Base-by-base conservation (phyloP, 192 early-diverging fungal species). In the Funneliformis geosporum region DNA sequence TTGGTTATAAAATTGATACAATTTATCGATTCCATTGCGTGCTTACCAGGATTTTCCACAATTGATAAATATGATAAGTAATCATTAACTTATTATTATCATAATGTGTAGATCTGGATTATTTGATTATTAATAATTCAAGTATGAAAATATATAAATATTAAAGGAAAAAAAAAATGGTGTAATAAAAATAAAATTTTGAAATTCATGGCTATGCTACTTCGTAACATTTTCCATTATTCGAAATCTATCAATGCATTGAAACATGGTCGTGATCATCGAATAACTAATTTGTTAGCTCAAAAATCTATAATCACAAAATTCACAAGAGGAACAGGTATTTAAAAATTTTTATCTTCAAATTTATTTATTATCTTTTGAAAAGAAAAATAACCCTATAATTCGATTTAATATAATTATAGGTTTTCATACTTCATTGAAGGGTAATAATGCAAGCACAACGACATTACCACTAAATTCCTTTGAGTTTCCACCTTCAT, bases 161-260 rank as follows among this genome's bases (percentile, higher is more conserved):
- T 55, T 55, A 55, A 7, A 5, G 21, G 18, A 10, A 44, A 44
- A 44, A 44, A 44, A 44, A 44, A 44, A 44, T 9, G 5, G 5
- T 1, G 0, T 44, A 44, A 44, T 6, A 44, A 44, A 9, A 4
- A 50, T 14, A 16, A 18, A 47, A 9, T 55, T 55, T 55, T 33
- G 33, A 59, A 65, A 33, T 11, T n/a, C 10, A 65, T 65, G 62
- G 62, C 62, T 28, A 33, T 5, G 25, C 27, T 65, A 10, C 28
- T 65, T 65, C 62, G 62, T 21, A 21, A 65, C 4, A 65, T 65
- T 65, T 65, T 65, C 27, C 62, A 65, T 14, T 5, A 65, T 65
- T 9, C 21, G 27, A 65, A 65, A 65, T 65, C 62, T 14, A 65
- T 14, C 11, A 33, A 11, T 65, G 4, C 16, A 21, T 21, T 7